Conservation (phyloP, 176 grass and related monocot species). For the Secale cereale region DNA sequence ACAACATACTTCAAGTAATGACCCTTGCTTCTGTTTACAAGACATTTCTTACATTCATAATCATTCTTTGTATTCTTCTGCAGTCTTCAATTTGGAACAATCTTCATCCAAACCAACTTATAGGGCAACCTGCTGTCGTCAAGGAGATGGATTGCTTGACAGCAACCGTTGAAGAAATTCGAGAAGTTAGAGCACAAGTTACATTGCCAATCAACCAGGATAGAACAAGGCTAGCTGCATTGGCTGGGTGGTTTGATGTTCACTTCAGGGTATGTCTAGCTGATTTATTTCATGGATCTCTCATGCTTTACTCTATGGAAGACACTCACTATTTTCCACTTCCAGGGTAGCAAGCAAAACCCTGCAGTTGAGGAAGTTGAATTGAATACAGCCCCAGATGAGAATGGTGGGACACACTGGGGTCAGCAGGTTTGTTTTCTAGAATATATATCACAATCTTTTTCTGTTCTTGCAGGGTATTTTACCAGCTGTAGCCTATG, state of each 20-base stretch:
- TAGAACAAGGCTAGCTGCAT: slow-evolving; percentile 61
- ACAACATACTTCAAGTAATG: background rate
- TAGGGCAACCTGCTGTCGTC: slow-evolving; percentile 68
- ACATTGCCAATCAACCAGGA: slow-evolving; percentile 55
- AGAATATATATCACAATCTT: background rate
- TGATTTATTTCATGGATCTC: background rate
- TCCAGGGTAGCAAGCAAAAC: slow-evolving; percentile 66
- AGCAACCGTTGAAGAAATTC: slow-evolving; percentile 84
- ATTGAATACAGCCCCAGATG: slow-evolving; percentile 82
- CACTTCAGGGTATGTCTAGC: slow-evolving; percentile 77
- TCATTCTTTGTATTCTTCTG: slow-evolving; percentile 17
- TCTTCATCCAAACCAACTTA: slow-evolving; percentile 86
- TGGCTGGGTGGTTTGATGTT: slow-evolving; percentile 99
- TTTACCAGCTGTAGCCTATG: background rate
- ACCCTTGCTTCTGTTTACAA: background rate
- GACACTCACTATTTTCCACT: slow-evolving; percentile 7
- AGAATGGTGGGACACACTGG: slow-evolving; percentile 77
- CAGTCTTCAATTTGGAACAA: slow-evolving; percentile 94
- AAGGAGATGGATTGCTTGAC: slow-evolving; percentile 97
- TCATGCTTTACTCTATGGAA: slow-evolving; percentile 3
- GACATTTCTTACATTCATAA: background rate
- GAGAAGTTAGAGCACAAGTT: slow-evolving; percentile 58
- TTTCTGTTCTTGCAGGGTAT: background rate
- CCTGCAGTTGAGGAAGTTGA: slow-evolving; percentile 67
- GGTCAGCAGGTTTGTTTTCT: slow-evolving; percentile 81